These are phyloP conservation scores for Paramecium pentaurelia DNA, from an alignment of 73 alveolate species.

Conservation along the genomic window DNA sequence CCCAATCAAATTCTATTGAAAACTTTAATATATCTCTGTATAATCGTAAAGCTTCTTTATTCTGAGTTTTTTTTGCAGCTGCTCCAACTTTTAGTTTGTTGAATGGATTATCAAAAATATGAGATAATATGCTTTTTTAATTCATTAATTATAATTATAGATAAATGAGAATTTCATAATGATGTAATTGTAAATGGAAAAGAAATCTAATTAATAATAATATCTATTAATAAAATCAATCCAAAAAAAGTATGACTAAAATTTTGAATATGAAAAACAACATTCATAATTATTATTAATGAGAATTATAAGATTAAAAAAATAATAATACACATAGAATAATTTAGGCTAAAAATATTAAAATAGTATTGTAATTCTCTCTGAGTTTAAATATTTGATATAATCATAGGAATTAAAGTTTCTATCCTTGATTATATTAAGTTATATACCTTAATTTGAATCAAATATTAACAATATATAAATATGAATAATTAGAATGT, in stretches of 20 bases:
- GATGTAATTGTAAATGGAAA: neutral
- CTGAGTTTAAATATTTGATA: neutral
- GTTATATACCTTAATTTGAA: neutral
- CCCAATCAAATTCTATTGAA: conserved; percentile 61
- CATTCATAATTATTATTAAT: too few relatives aligned
- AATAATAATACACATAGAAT: too few relatives aligned
- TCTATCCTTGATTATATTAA: neutral
- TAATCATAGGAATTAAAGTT: neutral
- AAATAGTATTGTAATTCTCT: neutral
- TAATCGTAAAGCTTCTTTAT: conserved; percentile 48
- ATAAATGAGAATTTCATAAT: neutral
- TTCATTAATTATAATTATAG: neutral
- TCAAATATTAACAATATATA: neutral
- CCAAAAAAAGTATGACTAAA: too few relatives aligned
- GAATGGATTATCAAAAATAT: conserved; percentile 17
- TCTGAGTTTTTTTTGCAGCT: conserved; percentile 15
- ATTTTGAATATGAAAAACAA: too few relatives aligned
- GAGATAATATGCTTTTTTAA: conserved; percentile 15
- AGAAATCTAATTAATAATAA: neutral
- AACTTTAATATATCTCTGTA: conserved; percentile 53
- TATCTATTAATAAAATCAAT: too few relatives aligned
- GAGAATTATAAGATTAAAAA: too few relatives aligned
- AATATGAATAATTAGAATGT: too few relatives aligned
- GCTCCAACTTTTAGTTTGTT: conserved; percentile 2
- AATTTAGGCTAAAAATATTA: neutral